Evolutionary conservation across 2,329 filamentous ascomycete species (phyloP).

Genomic region (Pseudogymnoascus sp.): DNA sequence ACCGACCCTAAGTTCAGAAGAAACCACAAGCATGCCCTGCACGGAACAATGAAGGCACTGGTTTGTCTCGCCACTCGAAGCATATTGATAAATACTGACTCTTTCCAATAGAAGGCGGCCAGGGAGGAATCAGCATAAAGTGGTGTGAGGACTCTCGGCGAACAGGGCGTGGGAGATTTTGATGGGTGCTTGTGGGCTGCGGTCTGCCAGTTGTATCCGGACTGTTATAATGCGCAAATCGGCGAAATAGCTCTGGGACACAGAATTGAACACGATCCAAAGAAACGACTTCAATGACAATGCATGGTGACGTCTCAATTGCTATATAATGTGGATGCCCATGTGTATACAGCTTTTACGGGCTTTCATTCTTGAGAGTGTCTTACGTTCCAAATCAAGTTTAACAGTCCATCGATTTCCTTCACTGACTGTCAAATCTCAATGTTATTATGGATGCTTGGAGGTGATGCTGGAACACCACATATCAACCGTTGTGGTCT

Average conservation of each 20-base stretch:
- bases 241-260: slow-evolving; percentile 4
- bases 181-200: background rate
- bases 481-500: background rate
- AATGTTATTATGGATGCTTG: background rate
- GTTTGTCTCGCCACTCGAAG: slow-evolving; percentile 48
- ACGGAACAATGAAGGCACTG: slow-evolving; percentile 96
- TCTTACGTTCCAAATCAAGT: background rate
- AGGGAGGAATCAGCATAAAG: background rate
- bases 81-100: background rate
- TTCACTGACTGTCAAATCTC: background rate
- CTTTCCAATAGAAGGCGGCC: slow-evolving; percentile 2
- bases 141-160: background rate
- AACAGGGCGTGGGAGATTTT: slow-evolving; percentile 8
- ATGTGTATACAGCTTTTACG: background rate
- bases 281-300: slow-evolving; percentile 6
- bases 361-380: background rate
- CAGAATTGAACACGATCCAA: slow-evolving; percentile 9
- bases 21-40: slow-evolving; percentile 99
- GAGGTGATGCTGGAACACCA: background rate
- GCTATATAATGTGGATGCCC: background rate
- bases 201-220: slow-evolving; percentile 7
- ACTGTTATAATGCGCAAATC: slow-evolving; percentile 8
- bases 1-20: slow-evolving; percentile 99
- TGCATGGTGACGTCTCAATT: background rate
- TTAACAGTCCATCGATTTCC: background rate